Base-by-base conservation (phyloP, 345 rosid species). In the Diplotaxis tenuifolia region DNA sequence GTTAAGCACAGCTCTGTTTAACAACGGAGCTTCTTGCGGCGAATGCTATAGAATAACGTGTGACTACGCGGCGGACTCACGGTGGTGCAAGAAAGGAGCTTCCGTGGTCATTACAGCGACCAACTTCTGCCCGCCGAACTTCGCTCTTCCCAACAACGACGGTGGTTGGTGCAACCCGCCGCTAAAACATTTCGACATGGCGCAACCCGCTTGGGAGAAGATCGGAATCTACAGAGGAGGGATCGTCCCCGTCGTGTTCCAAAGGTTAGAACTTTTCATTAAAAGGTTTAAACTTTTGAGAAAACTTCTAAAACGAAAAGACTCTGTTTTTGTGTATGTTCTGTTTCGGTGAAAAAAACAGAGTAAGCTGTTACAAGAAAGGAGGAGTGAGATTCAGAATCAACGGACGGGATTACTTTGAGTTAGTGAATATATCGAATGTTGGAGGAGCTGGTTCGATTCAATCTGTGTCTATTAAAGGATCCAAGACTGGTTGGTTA, bases 121-220 rank as follows among this genome's bases (percentile, higher is more conserved):
- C 3, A 89, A 89, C 59, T 89, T 89, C 64, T 89, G 93, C 80
- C 96, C 96, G 60, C 96, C 96, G 0, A 89, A 89, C 77, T 80
- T 45, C 38, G 96, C 90, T 19, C 85, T 80, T 2, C 85, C 97
- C 1, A 91, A 75, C 74, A 72, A 89, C 76, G 20, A 79, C 14
- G 98, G 98, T 8, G 98, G 98, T 25, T 93, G 98, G 98, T 93
- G 98, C 84, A 93, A 93, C 70, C 90, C 92, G 53, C 98, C 98
- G n/a, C 97, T 87, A 38, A 85, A 89, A 77, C 98, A 93, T 70
- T 93, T 93, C 32, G 98, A 93, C 55, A 91, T 93, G 96, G 94
- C 98, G 3, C 89, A 91, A 71, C 97, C 98, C 4, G 96, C 93
- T 45, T 91, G 96, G 97, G 83, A 88, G 79, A 85, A 88, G 80